Percentiles rank a stretch among this genome's conserved stretches.
Evolutionary conservation across 1,139 yeast species (phyloP).

Genomic region (Saccharomyces hybrid): DNA sequence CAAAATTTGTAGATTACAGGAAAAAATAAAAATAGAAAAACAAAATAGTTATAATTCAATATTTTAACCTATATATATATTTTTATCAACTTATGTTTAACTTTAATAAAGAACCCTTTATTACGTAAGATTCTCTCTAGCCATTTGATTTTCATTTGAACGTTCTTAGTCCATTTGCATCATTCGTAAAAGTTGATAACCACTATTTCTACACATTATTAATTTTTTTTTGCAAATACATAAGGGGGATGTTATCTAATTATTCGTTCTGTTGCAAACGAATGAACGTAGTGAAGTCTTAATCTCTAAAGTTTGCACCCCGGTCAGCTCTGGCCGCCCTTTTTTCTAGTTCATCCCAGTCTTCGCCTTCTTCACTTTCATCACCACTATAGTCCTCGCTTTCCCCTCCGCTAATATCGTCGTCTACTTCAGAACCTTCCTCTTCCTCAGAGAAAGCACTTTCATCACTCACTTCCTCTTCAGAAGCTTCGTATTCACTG

Average conservation of each 20-base stretch:
- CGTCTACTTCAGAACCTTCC: too few relatives aligned
- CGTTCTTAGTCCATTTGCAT: neutral
- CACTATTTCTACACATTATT: neutral
- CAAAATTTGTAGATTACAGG: neutral
- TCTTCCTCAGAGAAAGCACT: constrained; percentile 48
- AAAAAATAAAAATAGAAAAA: neutral
- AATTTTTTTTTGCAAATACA: neutral
- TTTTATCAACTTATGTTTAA: neutral
- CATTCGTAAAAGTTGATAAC: neutral
- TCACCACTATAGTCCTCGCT: too few relatives aligned
- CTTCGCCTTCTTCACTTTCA: too few relatives aligned
- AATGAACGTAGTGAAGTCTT: too few relatives aligned
- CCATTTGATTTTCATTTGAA: neutral
- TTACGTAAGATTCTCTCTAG: neutral
- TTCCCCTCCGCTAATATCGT: too few relatives aligned
- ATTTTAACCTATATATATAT: neutral
- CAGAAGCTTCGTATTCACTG: constrained; percentile 37
- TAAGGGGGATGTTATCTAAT: neutral
- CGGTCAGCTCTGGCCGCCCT: too few relatives aligned
- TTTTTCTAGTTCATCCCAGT: too few relatives aligned
- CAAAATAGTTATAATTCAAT: neutral
- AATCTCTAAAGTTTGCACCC: too few relatives aligned
- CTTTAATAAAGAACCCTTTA: neutral
- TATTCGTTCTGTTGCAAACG: too few relatives aligned
- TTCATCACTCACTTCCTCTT: constrained; percentile 67